Conservation (phyloP, 2,329 filamentous ascomycete genomes). For the Albifimbria verrucaria region DNA sequence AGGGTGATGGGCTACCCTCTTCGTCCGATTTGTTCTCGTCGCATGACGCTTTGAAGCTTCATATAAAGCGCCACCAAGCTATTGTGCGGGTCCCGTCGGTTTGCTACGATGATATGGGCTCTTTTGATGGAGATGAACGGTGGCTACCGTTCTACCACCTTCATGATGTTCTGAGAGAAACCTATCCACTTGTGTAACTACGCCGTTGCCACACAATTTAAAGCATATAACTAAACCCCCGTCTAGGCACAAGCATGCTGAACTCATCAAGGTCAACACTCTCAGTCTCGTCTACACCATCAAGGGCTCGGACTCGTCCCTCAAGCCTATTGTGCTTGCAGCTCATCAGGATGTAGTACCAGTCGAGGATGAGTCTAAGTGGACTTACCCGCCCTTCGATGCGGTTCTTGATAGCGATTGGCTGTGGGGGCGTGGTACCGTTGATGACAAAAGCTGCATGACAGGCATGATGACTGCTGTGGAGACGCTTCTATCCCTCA, state of each 20-base stretch:
- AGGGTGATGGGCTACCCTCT: constrained; percentile 27
- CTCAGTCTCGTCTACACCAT: constrained; percentile 61
- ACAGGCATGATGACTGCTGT: constrained; percentile 33
- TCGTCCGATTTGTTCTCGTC: constrained; percentile 27
- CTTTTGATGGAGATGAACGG: constrained; percentile 49
- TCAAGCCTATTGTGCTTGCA: constrained; percentile 40
- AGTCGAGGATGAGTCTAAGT: constrained; percentile 39
- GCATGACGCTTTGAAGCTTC: constrained; percentile 30
- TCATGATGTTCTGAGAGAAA: constrained; percentile 37
- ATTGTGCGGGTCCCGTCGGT: constrained; percentile 54
- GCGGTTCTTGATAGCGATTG: constrained; percentile 38
- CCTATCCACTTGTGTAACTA: constrained; percentile 46
- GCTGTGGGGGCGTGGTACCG: constrained; percentile 40
- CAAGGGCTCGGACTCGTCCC: constrained; percentile 45
- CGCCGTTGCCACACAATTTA: not conserved
- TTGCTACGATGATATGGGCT: constrained; percentile 54
- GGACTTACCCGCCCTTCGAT: constrained; percentile 41
- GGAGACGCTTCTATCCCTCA: constrained; percentile 48
- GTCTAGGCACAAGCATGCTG: constrained; percentile 32
- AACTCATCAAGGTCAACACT: constrained; percentile 56
- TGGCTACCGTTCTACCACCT: constrained; percentile 41
- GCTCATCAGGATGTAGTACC: constrained; percentile 45
- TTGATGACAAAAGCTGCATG: constrained; percentile 41
- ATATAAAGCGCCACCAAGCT: constrained; percentile 48
- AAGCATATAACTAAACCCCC: not conserved